Conservation (phyloP, 495 filamentous ascomycete species). For the Podospora pseudopauciseta region DNA sequence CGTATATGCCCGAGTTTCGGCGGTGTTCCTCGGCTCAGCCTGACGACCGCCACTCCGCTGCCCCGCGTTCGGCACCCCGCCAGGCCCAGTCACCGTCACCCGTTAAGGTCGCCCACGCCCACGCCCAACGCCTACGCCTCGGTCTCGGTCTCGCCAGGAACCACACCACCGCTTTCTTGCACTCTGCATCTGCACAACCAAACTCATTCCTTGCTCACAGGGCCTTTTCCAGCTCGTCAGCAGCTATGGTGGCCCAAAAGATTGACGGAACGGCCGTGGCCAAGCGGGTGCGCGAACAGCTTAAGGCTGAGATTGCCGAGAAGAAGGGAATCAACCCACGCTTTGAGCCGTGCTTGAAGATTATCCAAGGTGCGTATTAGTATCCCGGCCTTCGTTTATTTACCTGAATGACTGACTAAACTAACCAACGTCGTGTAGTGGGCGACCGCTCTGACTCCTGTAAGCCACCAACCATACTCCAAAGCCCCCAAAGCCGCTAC, state of each 20-base stretch:
- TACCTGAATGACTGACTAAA: constrained; percentile 13
- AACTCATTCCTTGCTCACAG: constrained; percentile 9
- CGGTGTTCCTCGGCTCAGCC: constrained; percentile 18
- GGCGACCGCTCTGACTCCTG: constrained; percentile 90
- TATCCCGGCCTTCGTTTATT: not conserved
- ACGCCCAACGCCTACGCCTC: not conserved
- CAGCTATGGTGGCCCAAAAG: constrained; percentile 77
- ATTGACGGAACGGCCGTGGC: constrained; percentile 96
- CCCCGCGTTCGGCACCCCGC: constrained; percentile 18
- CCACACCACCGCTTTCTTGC: constrained; percentile 14
- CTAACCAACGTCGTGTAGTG: constrained; percentile 48
- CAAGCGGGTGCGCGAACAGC: constrained; percentile 74
- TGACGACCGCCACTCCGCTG: constrained; percentile 17
- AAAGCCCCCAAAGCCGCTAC: constrained; percentile 6
- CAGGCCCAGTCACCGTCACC: not conserved
- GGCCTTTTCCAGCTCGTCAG: constrained; percentile 42
- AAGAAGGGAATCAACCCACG: constrained; percentile 77
- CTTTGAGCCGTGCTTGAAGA: constrained; percentile 83
- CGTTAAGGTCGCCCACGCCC: not conserved
- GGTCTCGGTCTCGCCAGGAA: constrained; percentile 3
- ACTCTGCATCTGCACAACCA: constrained; percentile 9
- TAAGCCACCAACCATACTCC: constrained; percentile 42
- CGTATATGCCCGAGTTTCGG: constrained; percentile 13
- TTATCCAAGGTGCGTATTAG: constrained; percentile 74
- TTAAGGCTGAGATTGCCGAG: constrained; percentile 74